phyloP scores from a whole-genome alignment of 345 rosid species.

The Salix udensis region DNA sequence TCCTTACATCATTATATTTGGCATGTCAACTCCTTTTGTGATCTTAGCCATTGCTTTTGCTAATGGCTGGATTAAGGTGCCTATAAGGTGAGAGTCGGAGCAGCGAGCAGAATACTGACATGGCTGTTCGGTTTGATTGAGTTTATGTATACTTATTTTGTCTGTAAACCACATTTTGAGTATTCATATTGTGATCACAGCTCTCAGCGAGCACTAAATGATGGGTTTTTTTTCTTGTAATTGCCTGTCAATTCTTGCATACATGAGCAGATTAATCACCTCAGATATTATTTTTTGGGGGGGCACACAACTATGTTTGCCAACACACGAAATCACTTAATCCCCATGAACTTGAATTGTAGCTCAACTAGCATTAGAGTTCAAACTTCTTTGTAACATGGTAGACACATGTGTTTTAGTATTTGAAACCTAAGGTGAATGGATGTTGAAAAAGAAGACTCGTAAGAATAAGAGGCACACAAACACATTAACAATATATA shows the following conservation, averaged over 20 bases:
- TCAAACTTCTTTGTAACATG: too few species aligned
- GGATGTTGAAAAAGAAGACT: background rate
- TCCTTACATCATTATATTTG: conserved; percentile 81
- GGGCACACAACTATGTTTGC: too few species aligned
- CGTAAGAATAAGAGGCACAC: background rate
- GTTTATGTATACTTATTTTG: background rate
- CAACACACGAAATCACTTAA: too few species aligned
- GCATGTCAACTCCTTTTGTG: conserved; percentile 90
- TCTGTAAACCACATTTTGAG: background rate
- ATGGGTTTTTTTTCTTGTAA: background rate
- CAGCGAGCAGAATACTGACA: background rate
- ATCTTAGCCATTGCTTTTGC: conserved; percentile 90
- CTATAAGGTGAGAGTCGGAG: conserved; percentile 46
- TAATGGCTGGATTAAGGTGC: conserved; percentile 93
- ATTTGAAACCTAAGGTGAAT: background rate
- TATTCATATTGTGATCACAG: background rate
- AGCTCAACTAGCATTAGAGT: too few species aligned
- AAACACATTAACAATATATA: background rate
- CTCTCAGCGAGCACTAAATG: background rate
- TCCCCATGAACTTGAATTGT: too few species aligned
- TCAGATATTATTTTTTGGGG: too few species aligned
- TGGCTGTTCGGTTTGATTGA: too few species aligned
- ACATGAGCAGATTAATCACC: too few species aligned
- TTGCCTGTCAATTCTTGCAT: background rate
- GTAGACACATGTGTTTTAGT: too few species aligned